Conservation (phyloP, 148 eudicot genomes). For the Chenopodium formosanum region DNA sequence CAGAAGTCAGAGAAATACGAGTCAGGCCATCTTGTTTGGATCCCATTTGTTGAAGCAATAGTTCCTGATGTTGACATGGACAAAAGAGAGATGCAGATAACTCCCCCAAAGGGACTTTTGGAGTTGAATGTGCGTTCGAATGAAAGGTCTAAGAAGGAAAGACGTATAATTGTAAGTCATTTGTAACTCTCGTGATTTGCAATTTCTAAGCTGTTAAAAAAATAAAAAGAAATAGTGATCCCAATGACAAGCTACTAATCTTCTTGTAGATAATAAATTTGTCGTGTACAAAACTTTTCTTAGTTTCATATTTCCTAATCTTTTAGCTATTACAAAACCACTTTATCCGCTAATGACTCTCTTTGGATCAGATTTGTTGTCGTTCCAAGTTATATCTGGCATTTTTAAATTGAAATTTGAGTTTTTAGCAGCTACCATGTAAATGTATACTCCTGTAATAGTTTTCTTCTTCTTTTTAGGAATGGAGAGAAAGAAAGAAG, state of each 20-base stretch:
- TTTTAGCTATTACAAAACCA: background rate
- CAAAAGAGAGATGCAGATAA: slow-evolving; percentile 79
- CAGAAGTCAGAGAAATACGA: slow-evolving; percentile 32
- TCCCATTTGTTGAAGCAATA: slow-evolving; percentile 95
- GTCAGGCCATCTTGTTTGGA: slow-evolving; percentile 72
- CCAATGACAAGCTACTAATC: background rate
- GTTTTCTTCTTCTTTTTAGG: slow-evolving; percentile 37
- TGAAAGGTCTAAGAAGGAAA: slow-evolving; percentile 91
- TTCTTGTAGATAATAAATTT: background rate
- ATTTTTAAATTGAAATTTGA: background rate
- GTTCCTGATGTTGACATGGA: slow-evolving; percentile 79
- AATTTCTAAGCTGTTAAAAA: background rate
- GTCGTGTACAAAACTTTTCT: background rate
- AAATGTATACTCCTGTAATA: background rate
- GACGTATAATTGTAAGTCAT: slow-evolving; percentile 73
- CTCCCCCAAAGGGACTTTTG: slow-evolving; percentile 94
- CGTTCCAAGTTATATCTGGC: background rate
- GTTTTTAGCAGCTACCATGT: background rate
- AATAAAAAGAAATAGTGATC: background rate
- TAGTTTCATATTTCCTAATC: background rate
- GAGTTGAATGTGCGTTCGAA: slow-evolving; percentile 71
- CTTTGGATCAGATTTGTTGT: background rate
- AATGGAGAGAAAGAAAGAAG: slow-evolving; percentile 93
- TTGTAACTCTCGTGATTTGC: background rate
- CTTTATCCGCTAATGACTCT: background rate